Evolutionary conservation across 768 basidiomycete genomes (phyloP).

Genomic region (Lentinula sp.): DNA sequence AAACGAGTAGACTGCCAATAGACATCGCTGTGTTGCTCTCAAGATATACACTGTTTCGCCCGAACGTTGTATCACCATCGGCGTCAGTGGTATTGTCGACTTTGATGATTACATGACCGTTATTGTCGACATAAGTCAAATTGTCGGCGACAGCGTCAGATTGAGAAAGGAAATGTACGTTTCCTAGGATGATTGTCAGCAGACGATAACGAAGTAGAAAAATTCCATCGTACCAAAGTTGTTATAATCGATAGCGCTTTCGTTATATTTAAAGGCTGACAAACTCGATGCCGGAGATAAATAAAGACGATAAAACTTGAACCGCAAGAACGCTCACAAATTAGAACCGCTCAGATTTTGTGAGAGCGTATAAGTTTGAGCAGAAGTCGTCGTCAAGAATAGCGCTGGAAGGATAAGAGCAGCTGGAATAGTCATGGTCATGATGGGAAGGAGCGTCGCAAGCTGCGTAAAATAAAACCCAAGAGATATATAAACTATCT

Average conservation of each 20-base stretch:
- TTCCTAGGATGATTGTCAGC: background rate
- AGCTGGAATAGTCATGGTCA: background rate
- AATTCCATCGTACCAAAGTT: background rate
- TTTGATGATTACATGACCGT: slow-evolving; percentile 15
- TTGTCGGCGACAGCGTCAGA: slow-evolving; percentile 6
- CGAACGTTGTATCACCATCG: slow-evolving; percentile 7
- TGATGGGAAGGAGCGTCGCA: background rate
- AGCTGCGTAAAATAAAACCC: background rate
- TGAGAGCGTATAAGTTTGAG: slow-evolving; percentile 1
- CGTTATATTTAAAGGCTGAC: background rate
- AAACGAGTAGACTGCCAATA: slow-evolving; percentile 12
- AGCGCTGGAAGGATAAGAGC: background rate
- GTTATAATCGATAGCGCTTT: slow-evolving; percentile 1
- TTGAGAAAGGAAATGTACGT: slow-evolving; percentile 8
- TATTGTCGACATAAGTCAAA: slow-evolving; percentile 11
- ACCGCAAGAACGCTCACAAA: background rate
- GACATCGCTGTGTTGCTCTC: slow-evolving; percentile 8
- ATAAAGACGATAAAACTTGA: background rate
- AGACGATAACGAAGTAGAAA: background rate
- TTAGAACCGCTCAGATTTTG: slow-evolving; percentile 10
- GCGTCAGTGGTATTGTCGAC: slow-evolving; percentile 14
- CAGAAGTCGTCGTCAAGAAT: background rate
- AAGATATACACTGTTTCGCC: slow-evolving; percentile 12
- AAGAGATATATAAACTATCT: background rate
- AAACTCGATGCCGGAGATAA: background rate